These are phyloP conservation scores for Monoraphidium neglectum DNA, from an alignment of 139 green algal species.

Conservation along the genomic window DNA sequence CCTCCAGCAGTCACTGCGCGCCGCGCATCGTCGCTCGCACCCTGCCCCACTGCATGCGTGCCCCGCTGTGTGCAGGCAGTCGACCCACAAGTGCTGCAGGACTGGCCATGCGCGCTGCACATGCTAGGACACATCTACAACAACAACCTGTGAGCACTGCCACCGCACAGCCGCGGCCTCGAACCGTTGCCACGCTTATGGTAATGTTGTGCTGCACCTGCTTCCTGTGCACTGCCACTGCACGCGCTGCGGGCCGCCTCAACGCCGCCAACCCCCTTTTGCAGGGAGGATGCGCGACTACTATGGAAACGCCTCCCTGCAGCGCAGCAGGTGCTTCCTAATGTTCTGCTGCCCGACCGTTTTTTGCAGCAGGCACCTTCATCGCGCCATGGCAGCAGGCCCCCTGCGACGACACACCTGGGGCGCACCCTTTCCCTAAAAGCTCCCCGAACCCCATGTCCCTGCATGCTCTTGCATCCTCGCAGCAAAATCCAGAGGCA, in stretches of 20 bases:
- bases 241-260: background rate
- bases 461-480: background rate
- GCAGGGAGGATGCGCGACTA: constrained; percentile 47
- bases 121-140: constrained; percentile 50
- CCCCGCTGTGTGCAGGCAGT: constrained; percentile 20
- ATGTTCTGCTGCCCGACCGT: background rate
- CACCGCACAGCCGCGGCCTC: no score
- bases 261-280: background rate
- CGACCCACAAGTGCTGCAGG: constrained; percentile 35
- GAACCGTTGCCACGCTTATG: background rate
- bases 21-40: no score
- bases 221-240: background rate
- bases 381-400: background rate
- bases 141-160: constrained; percentile 37
- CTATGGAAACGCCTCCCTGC: constrained; percentile 52
- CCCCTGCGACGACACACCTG: background rate
- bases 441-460: background rate
- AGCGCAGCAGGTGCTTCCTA: constrained; percentile 25
- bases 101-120: constrained; percentile 49
- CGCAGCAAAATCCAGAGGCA: constrained; percentile 48
- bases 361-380: background rate
- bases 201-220: background rate
- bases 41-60: no score
- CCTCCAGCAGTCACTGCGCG: no score
- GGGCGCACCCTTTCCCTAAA: background rate